Conservation (phyloP, 73 alveolate genomes). For the Breviolum minutum region DNA sequence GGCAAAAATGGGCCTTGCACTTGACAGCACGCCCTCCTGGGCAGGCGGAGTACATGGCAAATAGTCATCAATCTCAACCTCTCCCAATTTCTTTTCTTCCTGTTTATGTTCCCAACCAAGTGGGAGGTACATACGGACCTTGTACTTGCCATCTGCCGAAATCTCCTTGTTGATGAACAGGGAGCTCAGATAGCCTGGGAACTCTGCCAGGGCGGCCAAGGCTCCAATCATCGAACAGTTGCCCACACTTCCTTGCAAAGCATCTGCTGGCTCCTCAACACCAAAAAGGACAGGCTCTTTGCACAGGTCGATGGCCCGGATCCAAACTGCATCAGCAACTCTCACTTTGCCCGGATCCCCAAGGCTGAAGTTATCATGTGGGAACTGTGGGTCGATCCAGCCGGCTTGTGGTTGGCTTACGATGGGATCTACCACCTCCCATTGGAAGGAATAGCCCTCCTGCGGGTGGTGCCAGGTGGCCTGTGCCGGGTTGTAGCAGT, state of each 20-base stretch:
- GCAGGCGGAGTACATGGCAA: neutral
- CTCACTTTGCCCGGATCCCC: no score
- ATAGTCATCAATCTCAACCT: neutral
- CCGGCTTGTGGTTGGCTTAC: neutral
- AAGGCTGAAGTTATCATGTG: neutral
- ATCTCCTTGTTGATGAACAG: neutral
- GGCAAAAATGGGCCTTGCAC: neutral
- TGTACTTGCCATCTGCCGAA: neutral
- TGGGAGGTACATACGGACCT: neutral
- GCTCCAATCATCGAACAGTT: neutral
- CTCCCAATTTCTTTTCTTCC: neutral
- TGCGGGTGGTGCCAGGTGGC: no score
- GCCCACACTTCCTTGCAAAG: neutral
- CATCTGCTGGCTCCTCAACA: neutral
- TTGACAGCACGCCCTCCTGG: neutral
- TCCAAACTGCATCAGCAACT: no score
- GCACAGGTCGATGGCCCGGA: neutral
- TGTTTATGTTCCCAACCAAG: neutral
- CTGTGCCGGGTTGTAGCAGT: no score
- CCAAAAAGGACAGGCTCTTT: neutral
- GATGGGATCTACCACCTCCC: neutral
- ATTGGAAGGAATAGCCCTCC: no score
- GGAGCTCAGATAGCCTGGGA: neutral
- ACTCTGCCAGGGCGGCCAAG: neutral
- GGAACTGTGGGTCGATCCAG: neutral